A percentile compares a stretch with the other conserved stretches of the same genome.
These are phyloP conservation scores for Cladosporium cucumerinum DNA, from an alignment of 2,329 filamentous ascomycete genomes.

Conservation along the genomic window DNA sequence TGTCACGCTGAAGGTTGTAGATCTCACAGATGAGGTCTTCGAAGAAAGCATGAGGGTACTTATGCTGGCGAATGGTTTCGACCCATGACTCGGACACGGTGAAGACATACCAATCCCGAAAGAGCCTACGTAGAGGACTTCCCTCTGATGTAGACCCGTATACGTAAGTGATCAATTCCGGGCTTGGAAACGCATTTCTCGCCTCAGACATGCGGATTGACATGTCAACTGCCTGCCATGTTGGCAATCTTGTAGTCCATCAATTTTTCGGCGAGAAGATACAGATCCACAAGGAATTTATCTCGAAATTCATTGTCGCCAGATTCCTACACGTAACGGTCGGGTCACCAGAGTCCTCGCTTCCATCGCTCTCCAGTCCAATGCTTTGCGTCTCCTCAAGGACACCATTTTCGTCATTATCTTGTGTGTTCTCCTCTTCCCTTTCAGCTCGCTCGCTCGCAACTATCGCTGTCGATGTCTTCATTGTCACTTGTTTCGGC, in stretches of 20 bases:
- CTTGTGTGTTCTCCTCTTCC: background rate
- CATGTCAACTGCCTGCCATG: background rate
- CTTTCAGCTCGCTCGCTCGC: background rate
- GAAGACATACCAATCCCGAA: slow-evolving; percentile 47
- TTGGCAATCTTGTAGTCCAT: background rate
- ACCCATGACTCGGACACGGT: slow-evolving; percentile 48
- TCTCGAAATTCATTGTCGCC: background rate
- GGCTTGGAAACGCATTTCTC: background rate
- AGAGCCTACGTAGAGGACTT: background rate
- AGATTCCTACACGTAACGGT: background rate
- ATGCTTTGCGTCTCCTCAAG: background rate
- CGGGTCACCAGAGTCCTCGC: background rate
- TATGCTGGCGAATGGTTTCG: background rate
- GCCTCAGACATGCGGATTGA: background rate
- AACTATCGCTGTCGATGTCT: background rate
- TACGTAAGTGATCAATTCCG: background rate
- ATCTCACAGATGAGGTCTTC: background rate
- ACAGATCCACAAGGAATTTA: background rate
- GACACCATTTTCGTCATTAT: background rate
- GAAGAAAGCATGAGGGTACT: background rate
- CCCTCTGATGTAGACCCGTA: background rate
- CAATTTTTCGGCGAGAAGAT: background rate
- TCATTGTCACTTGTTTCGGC: background rate
- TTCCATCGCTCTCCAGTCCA: background rate
- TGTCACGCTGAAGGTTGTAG: background rate